Evolutionary conservation across 331 rosid species (phyloP).

Genomic region (Telfairia occidentalis): DNA sequence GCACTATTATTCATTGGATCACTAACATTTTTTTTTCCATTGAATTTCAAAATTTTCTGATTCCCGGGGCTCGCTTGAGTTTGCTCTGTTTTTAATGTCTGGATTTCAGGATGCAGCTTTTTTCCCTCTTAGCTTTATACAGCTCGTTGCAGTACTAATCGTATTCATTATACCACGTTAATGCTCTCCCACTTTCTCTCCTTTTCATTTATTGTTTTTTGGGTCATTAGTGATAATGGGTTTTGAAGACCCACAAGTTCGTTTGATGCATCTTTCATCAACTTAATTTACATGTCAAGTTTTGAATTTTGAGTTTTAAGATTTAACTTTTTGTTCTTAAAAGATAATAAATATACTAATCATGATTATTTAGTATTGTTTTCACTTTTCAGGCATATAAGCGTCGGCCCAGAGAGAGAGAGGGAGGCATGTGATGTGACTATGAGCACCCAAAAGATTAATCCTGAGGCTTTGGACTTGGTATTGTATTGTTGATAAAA

Average conservation of each 20-base stretch:
- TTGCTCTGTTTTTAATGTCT: conserved; percentile 6
- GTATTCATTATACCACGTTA: not conserved
- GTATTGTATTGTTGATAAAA: not conserved
- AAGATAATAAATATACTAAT: not conserved
- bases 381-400: not conserved
- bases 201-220: not conserved
- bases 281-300: not conserved
- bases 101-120: conserved; percentile 9
- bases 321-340: no score
- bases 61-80: not conserved
- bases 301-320: not conserved
- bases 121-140: not conserved
- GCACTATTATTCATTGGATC: not conserved
- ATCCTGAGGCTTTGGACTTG: not conserved
- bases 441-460: not conserved
- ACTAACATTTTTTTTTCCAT: not conserved
- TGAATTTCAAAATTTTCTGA: not conserved
- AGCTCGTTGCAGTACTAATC: conserved; percentile 6
- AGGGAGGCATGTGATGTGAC: conserved; percentile 2
- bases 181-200: conserved; percentile 8
- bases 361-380: not conserved
- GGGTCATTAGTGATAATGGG: not conserved
- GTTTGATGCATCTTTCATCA: not conserved
- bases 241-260: not conserved
- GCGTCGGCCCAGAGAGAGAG: not conserved